Conservation (phyloP, 2,329 filamentous ascomycete species). For the Paracamarosporium sp. region DNA sequence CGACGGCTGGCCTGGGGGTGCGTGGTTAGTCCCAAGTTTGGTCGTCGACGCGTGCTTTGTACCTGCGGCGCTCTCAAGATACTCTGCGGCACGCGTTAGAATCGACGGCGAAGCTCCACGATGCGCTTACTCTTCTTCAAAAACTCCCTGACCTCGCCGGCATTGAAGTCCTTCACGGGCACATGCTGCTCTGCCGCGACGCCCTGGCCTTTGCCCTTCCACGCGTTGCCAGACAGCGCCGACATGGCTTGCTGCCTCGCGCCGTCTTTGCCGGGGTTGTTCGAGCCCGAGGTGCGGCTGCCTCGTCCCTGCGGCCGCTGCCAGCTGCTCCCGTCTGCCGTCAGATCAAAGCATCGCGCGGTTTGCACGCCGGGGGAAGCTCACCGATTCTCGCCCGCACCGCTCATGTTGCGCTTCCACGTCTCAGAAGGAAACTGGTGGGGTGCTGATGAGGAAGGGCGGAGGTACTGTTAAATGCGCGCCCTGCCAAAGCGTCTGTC, state of each 20-base stretch:
- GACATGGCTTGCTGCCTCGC: constrained; percentile 42
- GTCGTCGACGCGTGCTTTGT: constrained; percentile 13
- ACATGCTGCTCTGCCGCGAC: constrained; percentile 36
- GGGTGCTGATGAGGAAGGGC: constrained; percentile 31
- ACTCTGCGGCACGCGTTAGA: constrained; percentile 30
- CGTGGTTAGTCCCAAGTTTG: constrained; percentile 25
- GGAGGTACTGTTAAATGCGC: constrained; percentile 33
- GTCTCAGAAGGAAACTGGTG: constrained; percentile 27
- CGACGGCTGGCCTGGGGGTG: constrained; percentile 32
- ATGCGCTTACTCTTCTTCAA: constrained; percentile 48
- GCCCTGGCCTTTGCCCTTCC: constrained; percentile 42
- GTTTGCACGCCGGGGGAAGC: constrained; percentile 4
- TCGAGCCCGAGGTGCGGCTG: constrained; percentile 40
- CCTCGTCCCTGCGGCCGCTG: constrained; percentile 39
- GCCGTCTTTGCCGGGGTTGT: constrained; percentile 41
- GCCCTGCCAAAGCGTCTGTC: neutral
- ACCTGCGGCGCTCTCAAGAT: constrained; percentile 39
- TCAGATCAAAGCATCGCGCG: constrained; percentile 19
- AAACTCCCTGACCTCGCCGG: constrained; percentile 50
- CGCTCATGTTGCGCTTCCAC: constrained; percentile 40
- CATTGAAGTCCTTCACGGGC: constrained; percentile 52
- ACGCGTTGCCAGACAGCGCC: constrained; percentile 41
- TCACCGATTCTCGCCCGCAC: constrained; percentile 47
- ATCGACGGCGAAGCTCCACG: neutral
- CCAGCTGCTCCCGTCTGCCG: constrained; percentile 33